Conservation (phyloP, 129 eudicot species). For the carrot (Daucus carota) region DH1_v3.0 NC_030387.2:36962001-36962500, state of each 20-base stretch:
- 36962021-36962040: not conserved
- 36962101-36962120: not conserved
- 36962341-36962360: slow-evolving; percentile 42
- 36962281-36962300: slow-evolving; percentile 22
- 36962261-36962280: slow-evolving; percentile 48
- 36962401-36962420: slow-evolving; percentile 16
- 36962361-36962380: slow-evolving; percentile 45
- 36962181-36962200: not conserved
- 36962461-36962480: not conserved
- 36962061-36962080: no score
- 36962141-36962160: not conserved
- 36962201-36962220: not conserved
- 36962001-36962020: not conserved
- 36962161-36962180: not conserved
- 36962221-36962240: slow-evolving; percentile 12
- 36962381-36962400: slow-evolving; percentile 49
- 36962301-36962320: slow-evolving; percentile 61
- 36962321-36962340: slow-evolving; percentile 59
- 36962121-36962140: not conserved
- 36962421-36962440: slow-evolving; percentile 26
- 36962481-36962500: not conserved
- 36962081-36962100: no score
- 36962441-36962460: slow-evolving; percentile 30
- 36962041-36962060: not conserved
- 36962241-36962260: slow-evolving; percentile 59